Evolutionary conservation across 2,329 filamentous ascomycete species (phyloP).

Genomic region (Daldinia sp.): DNA sequence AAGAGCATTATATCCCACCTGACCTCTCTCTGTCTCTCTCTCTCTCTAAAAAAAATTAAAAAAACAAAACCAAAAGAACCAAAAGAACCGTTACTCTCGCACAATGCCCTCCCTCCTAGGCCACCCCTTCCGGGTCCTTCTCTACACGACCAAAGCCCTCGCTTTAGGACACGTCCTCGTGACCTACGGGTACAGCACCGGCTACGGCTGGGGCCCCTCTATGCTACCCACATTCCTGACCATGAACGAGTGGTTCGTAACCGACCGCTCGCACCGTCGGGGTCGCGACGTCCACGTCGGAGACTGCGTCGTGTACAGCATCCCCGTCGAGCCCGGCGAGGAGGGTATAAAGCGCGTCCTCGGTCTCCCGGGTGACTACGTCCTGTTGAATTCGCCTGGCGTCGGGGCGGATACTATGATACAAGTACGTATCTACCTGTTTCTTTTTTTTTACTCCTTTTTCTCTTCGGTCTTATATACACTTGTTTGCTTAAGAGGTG

Average conservation of each 20-base stretch:
- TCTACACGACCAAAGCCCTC: conserved; percentile 57
- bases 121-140: conserved; percentile 52
- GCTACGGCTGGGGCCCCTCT: conserved; percentile 73
- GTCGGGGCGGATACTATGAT: conserved; percentile 63
- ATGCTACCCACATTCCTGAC: conserved; percentile 88
- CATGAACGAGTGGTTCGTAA: conserved; percentile 72
- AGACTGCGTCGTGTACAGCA: conserved; percentile 81
- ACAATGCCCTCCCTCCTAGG: conserved; percentile 38
- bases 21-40: background rate
- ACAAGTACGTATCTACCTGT: conserved; percentile 59
- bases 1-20: background rate
- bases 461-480: background rate
- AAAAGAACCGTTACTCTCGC: background rate
- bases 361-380: conserved; percentile 79
- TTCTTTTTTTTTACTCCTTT: background rate
- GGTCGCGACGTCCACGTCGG: conserved; percentile 76
- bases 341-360: conserved; percentile 81
- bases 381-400: conserved; percentile 70
- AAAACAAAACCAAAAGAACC: too few relatives aligned
- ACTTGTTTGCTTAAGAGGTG: background rate
- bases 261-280: conserved; percentile 71
- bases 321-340: conserved; percentile 70
- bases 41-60: too few relatives aligned
- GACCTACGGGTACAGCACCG: conserved; percentile 69
- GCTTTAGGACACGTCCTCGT: conserved; percentile 59